Evolutionary conservation across 805 yeast species (phyloP).

Genomic region (Teunomyces funiuensis): DNA sequence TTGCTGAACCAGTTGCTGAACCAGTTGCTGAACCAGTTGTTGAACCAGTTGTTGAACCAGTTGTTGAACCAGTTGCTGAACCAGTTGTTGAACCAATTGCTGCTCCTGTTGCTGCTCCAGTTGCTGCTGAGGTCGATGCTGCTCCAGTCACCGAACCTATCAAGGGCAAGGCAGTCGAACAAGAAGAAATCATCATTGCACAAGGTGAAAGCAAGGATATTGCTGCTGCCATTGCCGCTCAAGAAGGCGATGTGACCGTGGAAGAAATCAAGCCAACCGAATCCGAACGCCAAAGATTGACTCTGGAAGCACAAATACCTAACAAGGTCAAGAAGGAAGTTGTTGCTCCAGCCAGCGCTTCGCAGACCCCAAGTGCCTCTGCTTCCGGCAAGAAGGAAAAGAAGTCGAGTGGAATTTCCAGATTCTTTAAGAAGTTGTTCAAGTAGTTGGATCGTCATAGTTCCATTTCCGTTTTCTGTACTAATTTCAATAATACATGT

Average conservation of each 20-base stretch:
- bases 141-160: constrained; percentile 17
- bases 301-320: constrained; percentile 28
- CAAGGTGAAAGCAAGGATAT: constrained; percentile 33
- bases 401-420: constrained; percentile 14
- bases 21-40: constrained; percentile 9
- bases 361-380: constrained; percentile 14
- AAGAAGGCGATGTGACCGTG: constrained; percentile 35
- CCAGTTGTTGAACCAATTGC: constrained; percentile 8
- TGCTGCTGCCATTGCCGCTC: constrained; percentile 35
- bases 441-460: constrained; percentile 4
- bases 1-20: constrained; percentile 9
- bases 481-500: constrained; percentile 2
- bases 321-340: constrained; percentile 3
- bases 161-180: constrained; percentile 14
- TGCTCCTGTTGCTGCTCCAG: constrained; percentile 13
- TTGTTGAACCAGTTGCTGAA: constrained; percentile 8
- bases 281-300: constrained; percentile 36
- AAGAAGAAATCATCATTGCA: constrained; percentile 42
- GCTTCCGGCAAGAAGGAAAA: constrained; percentile 12
- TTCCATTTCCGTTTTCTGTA: constrained; percentile 2
- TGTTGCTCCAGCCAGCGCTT: constrained; percentile 1
- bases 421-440: constrained; percentile 17
- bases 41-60: constrained; percentile 2
- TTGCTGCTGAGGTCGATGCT: constrained; percentile 10
- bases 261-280: constrained; percentile 45